These are phyloP conservation scores for Eragrostis curvula DNA, from an alignment of 176 grass and related monocot species.

Conservation along the genomic window DNA sequence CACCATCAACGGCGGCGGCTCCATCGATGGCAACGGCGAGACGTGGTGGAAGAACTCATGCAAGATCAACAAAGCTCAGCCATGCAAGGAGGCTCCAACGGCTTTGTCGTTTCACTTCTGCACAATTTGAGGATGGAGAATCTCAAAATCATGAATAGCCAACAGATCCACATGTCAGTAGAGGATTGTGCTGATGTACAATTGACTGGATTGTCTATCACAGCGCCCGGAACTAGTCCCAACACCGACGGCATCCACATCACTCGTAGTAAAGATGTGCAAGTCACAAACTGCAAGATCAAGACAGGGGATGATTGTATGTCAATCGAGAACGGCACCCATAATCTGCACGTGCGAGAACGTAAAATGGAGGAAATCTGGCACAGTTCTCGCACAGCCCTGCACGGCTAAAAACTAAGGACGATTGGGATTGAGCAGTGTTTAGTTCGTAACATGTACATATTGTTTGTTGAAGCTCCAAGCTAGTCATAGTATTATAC, in stretches of 20 bases:
- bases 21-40: slow-evolving; percentile 73
- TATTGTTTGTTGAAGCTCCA: too few relatives aligned
- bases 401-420: too few relatives aligned
- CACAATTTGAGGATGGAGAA: background rate
- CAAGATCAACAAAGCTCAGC: slow-evolving; percentile 68
- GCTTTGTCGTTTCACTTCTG: slow-evolving; percentile 40
- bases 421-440: too few relatives aligned
- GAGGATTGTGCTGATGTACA: slow-evolving; percentile 36
- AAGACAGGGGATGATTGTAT: slow-evolving; percentile 52
- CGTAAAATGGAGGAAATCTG: slow-evolving; percentile 48
- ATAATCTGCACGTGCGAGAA: slow-evolving; percentile 39
- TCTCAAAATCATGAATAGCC: slow-evolving; percentile 38
- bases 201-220: slow-evolving; percentile 19
- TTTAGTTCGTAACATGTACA: too few relatives aligned
- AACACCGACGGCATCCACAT: slow-evolving; percentile 65
- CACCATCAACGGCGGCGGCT: slow-evolving; percentile 61
- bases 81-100: slow-evolving; percentile 75
- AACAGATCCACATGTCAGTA: slow-evolving; percentile 55
- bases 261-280: slow-evolving; percentile 26
- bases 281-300: slow-evolving; percentile 40
- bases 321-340: slow-evolving; percentile 39
- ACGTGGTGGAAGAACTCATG: slow-evolving; percentile 80
- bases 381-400: too few relatives aligned
- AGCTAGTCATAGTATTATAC: too few relatives aligned
- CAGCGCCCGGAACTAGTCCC: slow-evolving; percentile 25